Conservation (phyloP, 805 yeast genomes). For the Candida corydali region DNA sequence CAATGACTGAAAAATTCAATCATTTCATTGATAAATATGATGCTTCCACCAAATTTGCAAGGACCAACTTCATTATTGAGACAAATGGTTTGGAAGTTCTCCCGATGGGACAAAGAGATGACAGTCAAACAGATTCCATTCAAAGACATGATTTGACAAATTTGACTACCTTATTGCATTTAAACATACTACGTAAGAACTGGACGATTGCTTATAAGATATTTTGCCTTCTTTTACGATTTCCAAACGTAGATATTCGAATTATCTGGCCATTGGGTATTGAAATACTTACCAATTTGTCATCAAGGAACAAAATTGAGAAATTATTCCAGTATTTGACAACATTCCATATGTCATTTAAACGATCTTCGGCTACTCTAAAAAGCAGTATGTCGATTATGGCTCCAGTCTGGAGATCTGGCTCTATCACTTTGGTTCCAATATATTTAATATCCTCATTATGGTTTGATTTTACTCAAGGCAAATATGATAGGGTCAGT, state of each 20-base stretch:
- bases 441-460: constrained; percentile 35
- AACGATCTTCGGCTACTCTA: neutral
- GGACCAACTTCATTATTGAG: constrained; percentile 17
- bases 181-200: constrained; percentile 42
- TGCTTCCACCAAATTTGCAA: constrained; percentile 15
- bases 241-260: constrained; percentile 49
- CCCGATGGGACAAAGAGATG: constrained; percentile 1
- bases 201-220: constrained; percentile 57
- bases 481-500: constrained; percentile 29
- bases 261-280: constrained; percentile 63
- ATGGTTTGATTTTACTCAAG: constrained; percentile 39
- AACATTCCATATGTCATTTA: constrained; percentile 19
- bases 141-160: constrained; percentile 26
- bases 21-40: constrained; percentile 17
- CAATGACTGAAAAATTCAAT: constrained; percentile 8
- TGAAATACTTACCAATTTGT: constrained; percentile 38
- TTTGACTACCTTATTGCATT: constrained; percentile 45
- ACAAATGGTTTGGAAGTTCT: constrained; percentile 21
- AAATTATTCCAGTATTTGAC: constrained; percentile 35
- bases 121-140: constrained; percentile 2
- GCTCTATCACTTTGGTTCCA: constrained; percentile 39
- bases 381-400: constrained; percentile 9
- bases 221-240: constrained; percentile 46
- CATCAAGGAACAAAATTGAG: constrained; percentile 16
- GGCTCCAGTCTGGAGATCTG: constrained; percentile 38